Conservation (phyloP, 495 filamentous ascomycete genomes). For the Penicillium mononematosum region DNA sequence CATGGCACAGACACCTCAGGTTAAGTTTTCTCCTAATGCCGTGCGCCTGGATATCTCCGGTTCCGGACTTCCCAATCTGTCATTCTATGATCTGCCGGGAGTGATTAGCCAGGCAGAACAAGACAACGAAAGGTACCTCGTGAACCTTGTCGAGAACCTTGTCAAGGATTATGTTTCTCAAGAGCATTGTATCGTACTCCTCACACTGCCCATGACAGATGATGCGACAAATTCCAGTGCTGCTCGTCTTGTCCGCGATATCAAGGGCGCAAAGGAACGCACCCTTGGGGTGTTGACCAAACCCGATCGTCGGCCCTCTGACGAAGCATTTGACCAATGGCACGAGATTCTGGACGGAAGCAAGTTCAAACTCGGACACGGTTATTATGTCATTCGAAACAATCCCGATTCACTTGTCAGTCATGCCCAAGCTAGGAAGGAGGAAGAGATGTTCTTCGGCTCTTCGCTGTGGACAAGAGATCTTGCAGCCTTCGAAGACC, state of each 20-base stretch:
- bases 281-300: conserved; percentile 81
- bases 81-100: conserved; percentile 80
- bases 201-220: conserved; percentile 71
- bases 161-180: conserved; percentile 64
- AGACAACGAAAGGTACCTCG: conserved; percentile 61
- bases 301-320: conserved; percentile 61
- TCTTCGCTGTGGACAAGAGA: conserved; percentile 45
- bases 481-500: conserved; percentile 46
- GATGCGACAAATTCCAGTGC: conserved; percentile 73
- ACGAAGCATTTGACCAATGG: conserved; percentile 53
- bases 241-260: conserved; percentile 56
- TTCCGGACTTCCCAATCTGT: conserved; percentile 64
- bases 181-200: conserved; percentile 66
- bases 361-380: conserved; percentile 57
- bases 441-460: conserved; percentile 62
- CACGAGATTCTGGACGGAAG: conserved; percentile 55
- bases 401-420: conserved; percentile 50
- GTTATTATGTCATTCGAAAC: conserved; percentile 65
- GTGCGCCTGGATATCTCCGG: conserved; percentile 71
- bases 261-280: conserved; percentile 54
- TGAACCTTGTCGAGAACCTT: conserved; percentile 65
- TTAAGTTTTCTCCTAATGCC: conserved; percentile 75
- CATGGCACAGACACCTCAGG: conserved; percentile 33
- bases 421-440: conserved; percentile 52
- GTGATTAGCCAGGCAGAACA: conserved; percentile 66